Conservation (phyloP, 768 basidiomycete genomes). For the Grammothele lineata region DNA sequence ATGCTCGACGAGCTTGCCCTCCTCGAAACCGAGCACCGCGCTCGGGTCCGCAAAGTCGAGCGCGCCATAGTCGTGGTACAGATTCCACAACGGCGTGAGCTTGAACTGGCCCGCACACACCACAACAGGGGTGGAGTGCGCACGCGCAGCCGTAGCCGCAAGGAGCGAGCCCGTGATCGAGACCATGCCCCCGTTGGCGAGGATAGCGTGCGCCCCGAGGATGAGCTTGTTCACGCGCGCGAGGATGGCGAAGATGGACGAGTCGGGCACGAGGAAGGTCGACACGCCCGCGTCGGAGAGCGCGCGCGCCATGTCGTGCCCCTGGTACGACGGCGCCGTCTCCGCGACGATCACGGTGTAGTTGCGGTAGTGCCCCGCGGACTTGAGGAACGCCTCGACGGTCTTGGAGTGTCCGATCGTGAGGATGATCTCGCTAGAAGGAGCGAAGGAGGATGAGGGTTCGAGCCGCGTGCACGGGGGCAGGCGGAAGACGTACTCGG, state of each 20-base stretch:
- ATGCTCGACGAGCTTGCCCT: conserved; percentile 75
- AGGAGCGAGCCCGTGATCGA: conserved; percentile 82
- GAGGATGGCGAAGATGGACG: conserved; percentile 93
- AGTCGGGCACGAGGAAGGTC: conserved; percentile 96
- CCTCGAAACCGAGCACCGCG: conserved; percentile 67
- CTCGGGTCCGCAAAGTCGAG: conserved; percentile 74
- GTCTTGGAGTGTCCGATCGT: conserved; percentile 94
- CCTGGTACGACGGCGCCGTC: conserved; percentile 87
- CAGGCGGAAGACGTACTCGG: conserved; percentile 66
- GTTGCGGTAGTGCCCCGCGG: conserved; percentile 85
- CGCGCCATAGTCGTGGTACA: conserved; percentile 83
- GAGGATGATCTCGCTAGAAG: conserved; percentile 82
- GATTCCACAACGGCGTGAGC: conserved; percentile 85
- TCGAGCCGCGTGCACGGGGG: neutral
- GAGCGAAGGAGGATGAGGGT: neutral
- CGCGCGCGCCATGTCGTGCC: conserved; percentile 78
- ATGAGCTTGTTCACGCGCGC: conserved; percentile 97
- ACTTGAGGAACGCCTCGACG: conserved; percentile 89
- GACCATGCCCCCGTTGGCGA: conserved; percentile 96
- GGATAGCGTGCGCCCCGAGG: conserved; percentile 90
- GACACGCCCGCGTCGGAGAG: conserved; percentile 81
- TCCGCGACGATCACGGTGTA: conserved; percentile 97
- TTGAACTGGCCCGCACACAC: conserved; percentile 97
- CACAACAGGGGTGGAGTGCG: conserved; percentile 88
- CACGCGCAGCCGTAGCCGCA: conserved; percentile 81